These are phyloP conservation scores for Arabidopsis lyrata DNA, from an alignment of 441 rosid genomes.

Conservation along the genomic window DNA sequence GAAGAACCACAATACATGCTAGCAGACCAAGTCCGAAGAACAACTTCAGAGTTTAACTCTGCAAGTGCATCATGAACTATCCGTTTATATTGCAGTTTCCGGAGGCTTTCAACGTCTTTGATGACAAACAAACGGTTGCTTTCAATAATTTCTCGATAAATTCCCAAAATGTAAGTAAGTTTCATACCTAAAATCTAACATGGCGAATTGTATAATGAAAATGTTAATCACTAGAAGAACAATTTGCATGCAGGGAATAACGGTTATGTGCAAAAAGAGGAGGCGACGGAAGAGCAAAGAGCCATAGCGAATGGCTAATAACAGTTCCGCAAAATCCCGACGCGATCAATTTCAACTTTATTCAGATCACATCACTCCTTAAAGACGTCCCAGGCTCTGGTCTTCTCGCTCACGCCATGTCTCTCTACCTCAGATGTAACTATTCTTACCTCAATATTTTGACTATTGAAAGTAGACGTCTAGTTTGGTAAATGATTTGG, in stretches of 20 bases:
- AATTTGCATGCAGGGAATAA: constrained; percentile 66
- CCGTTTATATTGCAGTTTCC: constrained; percentile 57
- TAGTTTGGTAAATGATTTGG: constrained; percentile 24
- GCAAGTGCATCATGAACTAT: no score
- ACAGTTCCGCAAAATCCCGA: constrained; percentile 83
- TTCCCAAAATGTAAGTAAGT: constrained; percentile 70
- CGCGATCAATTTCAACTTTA: constrained; percentile 69
- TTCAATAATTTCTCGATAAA: constrained; percentile 53
- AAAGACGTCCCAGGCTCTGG: constrained; percentile 80
- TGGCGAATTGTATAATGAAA: background rate
- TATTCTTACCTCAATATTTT: background rate
- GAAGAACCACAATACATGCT: constrained; percentile 9
- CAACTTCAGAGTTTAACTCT: background rate
- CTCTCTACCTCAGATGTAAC: constrained; percentile 91
- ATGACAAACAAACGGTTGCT: constrained; percentile 56
- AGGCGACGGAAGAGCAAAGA: constrained; percentile 58
- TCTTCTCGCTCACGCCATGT: constrained; percentile 90
- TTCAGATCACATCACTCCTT: constrained; percentile 91
- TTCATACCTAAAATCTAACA: background rate
- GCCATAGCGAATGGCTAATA: constrained; percentile 88
- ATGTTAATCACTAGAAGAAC: background rate
- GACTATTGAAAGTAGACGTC: background rate
- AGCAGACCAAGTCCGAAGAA: background rate
- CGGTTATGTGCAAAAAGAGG: constrained; percentile 76
- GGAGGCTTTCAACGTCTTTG: constrained; percentile 77